Evolutionary conservation across 495 filamentous ascomycete genomes (phyloP).

Genomic region (Penicillium lividum): DNA sequence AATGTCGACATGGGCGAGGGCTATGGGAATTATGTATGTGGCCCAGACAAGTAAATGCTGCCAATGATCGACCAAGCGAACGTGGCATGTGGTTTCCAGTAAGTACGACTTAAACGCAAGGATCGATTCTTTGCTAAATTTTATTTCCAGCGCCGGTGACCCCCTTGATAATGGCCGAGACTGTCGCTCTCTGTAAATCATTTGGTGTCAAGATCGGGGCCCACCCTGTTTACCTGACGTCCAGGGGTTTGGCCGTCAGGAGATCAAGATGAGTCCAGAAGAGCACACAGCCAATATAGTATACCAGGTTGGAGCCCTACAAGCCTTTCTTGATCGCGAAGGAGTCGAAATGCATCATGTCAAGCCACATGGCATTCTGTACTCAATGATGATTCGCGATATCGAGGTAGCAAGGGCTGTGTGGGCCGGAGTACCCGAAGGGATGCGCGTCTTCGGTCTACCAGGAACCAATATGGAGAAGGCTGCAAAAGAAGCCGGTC

Average conservation of each 20-base stretch:
- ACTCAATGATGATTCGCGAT: conserved; percentile 59
- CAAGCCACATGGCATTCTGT: conserved; percentile 60
- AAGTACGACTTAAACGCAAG: neutral
- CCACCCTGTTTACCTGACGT: conserved; percentile 62
- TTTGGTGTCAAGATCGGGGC: conserved; percentile 57
- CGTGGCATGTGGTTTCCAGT: conserved; percentile 62
- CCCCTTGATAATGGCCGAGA: conserved; percentile 61
- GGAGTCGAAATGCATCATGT: conserved; percentile 57
- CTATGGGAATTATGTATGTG: conserved; percentile 48
- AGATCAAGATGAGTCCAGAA: conserved; percentile 55
- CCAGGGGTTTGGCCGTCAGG: conserved; percentile 61
- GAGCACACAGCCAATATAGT: conserved; percentile 57
- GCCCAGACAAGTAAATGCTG: conserved; percentile 60
- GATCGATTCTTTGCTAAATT: neutral
- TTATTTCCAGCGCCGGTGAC: conserved; percentile 41
- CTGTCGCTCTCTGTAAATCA: conserved; percentile 55
- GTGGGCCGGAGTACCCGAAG: conserved; percentile 50
- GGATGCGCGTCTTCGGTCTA: conserved; percentile 57
- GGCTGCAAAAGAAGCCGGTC: conserved; percentile 51
- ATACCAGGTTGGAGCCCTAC: conserved; percentile 62
- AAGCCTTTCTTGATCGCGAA: conserved; percentile 57
- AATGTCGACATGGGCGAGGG: conserved; percentile 56
- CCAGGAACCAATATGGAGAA: conserved; percentile 55
- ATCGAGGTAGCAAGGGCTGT: conserved; percentile 53
- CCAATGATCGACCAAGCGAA: conserved; percentile 63